Evolutionary conservation across 768 basidiomycete genomes (phyloP).

Genomic region (Kwoniella europaea): DNA sequence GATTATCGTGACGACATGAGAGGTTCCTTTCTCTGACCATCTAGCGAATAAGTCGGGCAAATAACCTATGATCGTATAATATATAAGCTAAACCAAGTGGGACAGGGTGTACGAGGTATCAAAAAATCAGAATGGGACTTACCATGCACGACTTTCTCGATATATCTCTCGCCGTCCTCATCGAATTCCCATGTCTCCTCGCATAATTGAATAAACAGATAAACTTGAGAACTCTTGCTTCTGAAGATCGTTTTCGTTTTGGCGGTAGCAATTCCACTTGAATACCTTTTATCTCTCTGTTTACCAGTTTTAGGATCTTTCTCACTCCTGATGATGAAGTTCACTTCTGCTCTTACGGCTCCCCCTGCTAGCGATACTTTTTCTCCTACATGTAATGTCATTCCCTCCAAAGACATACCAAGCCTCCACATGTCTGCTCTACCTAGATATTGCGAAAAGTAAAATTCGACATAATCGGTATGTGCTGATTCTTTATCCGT

Average conservation of each 20-base stretch:
- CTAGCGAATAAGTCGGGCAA: conserved; percentile 83
- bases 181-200: conserved; percentile 96
- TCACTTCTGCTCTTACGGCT: conserved; percentile 76
- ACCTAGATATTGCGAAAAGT: conserved; percentile 92
- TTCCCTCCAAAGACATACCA: conserved; percentile 76
- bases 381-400: conserved; percentile 81
- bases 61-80: conserved; percentile 64
- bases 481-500: conserved; percentile 64
- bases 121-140: conserved; percentile 16
- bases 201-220: conserved; percentile 95
- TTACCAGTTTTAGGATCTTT: conserved; percentile 60
- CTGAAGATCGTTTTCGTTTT: conserved; percentile 87
- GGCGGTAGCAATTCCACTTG: conserved; percentile 77
- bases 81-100: background rate
- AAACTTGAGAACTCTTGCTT: conserved; percentile 86
- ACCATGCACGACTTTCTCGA: conserved; percentile 95
- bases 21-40: conserved; percentile 83
- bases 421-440: conserved; percentile 97
- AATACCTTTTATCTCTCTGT: conserved; percentile 47
- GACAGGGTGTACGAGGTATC: background rate
- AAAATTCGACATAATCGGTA: conserved; percentile 70
- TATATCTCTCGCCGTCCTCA: conserved; percentile 91
- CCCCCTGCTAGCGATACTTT: conserved; percentile 83
- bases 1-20: conserved; percentile 92
- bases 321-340: conserved; percentile 73